Evolutionary conservation across 257 asterid genomes (phyloP), one percentile per base, ranked within the genome.

Genomic region (Pogostemon cablin): DNA sequence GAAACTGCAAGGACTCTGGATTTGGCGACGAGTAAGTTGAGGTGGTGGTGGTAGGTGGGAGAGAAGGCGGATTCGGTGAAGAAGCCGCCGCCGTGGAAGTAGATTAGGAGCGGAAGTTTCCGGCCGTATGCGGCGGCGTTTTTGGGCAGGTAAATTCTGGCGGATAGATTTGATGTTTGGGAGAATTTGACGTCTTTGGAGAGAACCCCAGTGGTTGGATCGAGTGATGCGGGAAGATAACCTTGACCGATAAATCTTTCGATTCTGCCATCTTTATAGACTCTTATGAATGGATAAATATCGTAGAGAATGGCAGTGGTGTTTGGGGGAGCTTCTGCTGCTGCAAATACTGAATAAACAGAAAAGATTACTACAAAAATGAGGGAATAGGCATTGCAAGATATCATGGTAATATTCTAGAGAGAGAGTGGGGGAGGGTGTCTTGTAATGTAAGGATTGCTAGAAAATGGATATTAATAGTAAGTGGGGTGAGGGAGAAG

Each of bases 81-180:
- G 67, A 80, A 83, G 4, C 82, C 83, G 37, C 85, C 87, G 50
- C 87, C 83, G 44, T 83, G 87, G 67, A 77, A 77, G 73, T 83
- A 83, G 70, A 83, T 9, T 0, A 83, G 68, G 32, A 83, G 81
- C 2, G 85, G 83, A 49, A 77, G 78, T 7, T 65, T 72, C 9
- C 20, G 67, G 61, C 35, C 8, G 12, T 42, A 35, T 2, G 65
- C 35, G 15, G 12, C 48, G 59, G 57, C 43, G 38, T 20, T 38
- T 25, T 1, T 62, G 6, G 81, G 79, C 4, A 66, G 65, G 78
- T 67, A 83, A 35, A 83, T 4, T 10, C 87, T 37, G 62, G 79
- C 87, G 0, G 74, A 6, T 17, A 83, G 67, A 4, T 63, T 56
- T 61, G 12, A 3, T 0, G 54, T 20, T 4, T n/a, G 12, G 1